Base-by-base conservation (phyloP, 345 rosid genomes). In the Physaria fendleri region DNA sequence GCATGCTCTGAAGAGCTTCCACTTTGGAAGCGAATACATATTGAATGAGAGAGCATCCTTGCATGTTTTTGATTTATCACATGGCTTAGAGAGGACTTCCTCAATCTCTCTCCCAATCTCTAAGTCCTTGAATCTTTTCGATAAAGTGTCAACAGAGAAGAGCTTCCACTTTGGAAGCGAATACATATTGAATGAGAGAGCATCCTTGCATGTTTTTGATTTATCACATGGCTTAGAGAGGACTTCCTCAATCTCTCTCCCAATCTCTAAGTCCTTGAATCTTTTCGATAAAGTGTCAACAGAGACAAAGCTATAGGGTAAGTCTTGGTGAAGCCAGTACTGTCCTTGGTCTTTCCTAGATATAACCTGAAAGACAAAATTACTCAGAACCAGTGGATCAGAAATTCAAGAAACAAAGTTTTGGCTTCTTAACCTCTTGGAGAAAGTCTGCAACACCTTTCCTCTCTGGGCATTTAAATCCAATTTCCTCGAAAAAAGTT, bases 341-440 rank as follows among this genome's bases (percentile, higher is more conserved):
- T 84, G 97, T 59, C 75, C 86, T 72, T 90, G 97, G 73, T 90
- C 95, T 73, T 84, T 86, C 68, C 69, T 78, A 13, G 91, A 86
- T 13, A 87, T 77, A 54, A 79, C 77, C 80, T 86, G 20, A 2
- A n/a, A 40, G 39, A 5, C 2, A 43, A 21, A 34, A 64, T 24
- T 38, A 56, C 21, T 51, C 35, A 34, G 24, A 42, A 52, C 5
- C 50, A 28, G 27, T 8, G 23, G 23, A 49, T 0, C n/a, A 34
- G 1, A 50, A 48, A 1, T 40, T 40, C 5, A 25, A 27, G 56
- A 17, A 53, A 40, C 24, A 22, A 2, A 39, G 4, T 15, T 48
- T 14, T 3, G 14, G 46, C 4, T 13, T 25, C 4, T 57, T 74
- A 90, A 90, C 90, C 69, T 90, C 97, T 41, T 87, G 95, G 56